Evolutionary conservation across 306 rosid genomes (phyloP).

Genomic region (Rosa rugosa): DNA sequence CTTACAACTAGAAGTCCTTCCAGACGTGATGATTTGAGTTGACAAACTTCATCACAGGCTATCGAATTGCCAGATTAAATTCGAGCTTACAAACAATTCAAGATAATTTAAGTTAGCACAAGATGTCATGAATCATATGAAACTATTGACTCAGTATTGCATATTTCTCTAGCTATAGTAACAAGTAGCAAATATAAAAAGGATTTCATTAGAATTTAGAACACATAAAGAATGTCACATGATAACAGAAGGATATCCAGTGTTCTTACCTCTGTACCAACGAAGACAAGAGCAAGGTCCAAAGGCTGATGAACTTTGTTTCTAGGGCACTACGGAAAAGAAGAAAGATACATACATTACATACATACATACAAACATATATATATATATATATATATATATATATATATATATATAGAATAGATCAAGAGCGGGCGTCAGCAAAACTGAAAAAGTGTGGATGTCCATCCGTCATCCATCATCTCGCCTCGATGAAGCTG

Average conservation of each 20-base stretch:
- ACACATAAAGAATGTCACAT: slow-evolving; percentile 14
- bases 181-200: neutral
- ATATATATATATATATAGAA: no score
- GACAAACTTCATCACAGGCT: slow-evolving; percentile 76
- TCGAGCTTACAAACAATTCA: neutral
- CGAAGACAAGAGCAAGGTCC: slow-evolving; percentile 82
- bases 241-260: slow-evolving; percentile 9
- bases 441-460: no score
- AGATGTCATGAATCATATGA: neutral
- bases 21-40: slow-evolving; percentile 81
- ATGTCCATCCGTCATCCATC: no score
- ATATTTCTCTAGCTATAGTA: neutral
- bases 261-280: slow-evolving; percentile 77
- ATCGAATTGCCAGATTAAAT: slow-evolving; percentile 25
- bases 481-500: no score
- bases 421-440: no score
- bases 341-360: slow-evolving; percentile 17
- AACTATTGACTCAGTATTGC: neutral
- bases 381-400: no score
- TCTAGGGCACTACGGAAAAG: slow-evolving; percentile 55
- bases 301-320: slow-evolving; percentile 51
- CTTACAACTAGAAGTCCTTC: slow-evolving; percentile 92
- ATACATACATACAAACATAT: no score
- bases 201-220: neutral
- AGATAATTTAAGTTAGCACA: neutral